These are phyloP conservation scores for Kwoniella shivajii DNA, from an alignment of 1,284 basidiomycete species.

Conservation along the genomic window DNA sequence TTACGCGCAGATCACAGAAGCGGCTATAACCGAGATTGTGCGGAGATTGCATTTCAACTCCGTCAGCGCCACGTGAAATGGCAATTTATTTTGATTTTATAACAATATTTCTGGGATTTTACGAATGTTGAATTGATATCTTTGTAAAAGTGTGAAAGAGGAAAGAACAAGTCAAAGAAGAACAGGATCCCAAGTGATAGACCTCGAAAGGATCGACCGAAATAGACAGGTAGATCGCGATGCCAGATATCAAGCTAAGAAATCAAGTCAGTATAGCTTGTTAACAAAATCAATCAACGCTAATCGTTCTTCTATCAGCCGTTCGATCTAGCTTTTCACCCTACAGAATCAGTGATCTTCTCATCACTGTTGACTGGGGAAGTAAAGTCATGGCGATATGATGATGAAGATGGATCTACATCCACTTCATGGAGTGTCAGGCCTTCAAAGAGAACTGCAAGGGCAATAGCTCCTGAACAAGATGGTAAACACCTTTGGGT, in stretches of 20 bases:
- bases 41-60: no score
- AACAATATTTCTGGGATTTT: neutral
- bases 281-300: no score
- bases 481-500: slow-evolving; percentile 71
- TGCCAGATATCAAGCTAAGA: slow-evolving; percentile 52
- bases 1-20: no score
- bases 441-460: slow-evolving; percentile 65
- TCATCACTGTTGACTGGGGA: slow-evolving; percentile 79
- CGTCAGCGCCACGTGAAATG: neutral
- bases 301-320: slow-evolving; percentile 60
- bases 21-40: no score
- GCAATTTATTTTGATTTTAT: neutral
- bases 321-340: slow-evolving; percentile 88
- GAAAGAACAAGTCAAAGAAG: neutral
- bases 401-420: slow-evolving; percentile 61
- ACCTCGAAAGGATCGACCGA: neutral
- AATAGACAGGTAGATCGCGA: slow-evolving; percentile 17
- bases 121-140: neutral
- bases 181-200: neutral
- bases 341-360: slow-evolving; percentile 68
- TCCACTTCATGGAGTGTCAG: slow-evolving; percentile 45
- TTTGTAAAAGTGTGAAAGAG: neutral
- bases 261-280: slow-evolving; percentile 52
- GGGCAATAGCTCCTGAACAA: slow-evolving; percentile 66
- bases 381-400: slow-evolving; percentile 72